These are phyloP conservation scores for Hyaloraphidium curvatum DNA, from an alignment of 192 early-diverging fungal genomes.

Conservation along the genomic window DNA sequence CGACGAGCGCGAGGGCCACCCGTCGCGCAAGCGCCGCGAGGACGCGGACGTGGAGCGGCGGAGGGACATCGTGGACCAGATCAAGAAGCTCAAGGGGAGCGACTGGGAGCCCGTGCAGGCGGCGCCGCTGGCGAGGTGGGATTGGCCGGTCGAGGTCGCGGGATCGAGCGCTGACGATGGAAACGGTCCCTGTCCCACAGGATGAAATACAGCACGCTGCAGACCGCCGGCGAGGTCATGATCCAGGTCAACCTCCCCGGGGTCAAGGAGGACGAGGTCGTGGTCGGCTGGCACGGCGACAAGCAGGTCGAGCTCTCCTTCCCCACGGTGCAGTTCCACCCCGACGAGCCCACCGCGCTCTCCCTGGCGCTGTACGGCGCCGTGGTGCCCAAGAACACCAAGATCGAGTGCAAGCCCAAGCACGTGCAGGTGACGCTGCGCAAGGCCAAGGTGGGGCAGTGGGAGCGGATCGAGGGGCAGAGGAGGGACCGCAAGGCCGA, in stretches of 20 bases:
- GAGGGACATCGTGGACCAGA: too few species aligned
- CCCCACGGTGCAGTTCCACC: background rate
- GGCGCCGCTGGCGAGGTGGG: too few species aligned
- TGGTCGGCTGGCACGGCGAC: background rate
- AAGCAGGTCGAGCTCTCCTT: background rate
- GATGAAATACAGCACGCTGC: background rate
- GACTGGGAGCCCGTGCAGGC: too few species aligned
- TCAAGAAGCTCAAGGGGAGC: too few species aligned
- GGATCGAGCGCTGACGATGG: background rate
- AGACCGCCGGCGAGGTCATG: background rate
- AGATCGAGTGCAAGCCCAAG: background rate
- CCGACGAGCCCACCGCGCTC: background rate
- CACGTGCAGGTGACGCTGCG: background rate
- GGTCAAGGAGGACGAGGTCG: background rate
- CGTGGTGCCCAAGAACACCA: background rate
- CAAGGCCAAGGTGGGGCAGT: background rate
- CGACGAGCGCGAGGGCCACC: background rate
- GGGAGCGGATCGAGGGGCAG: background rate
- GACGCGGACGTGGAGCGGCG: background rate
- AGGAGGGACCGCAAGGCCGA: background rate
- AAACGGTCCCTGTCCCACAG: background rate
- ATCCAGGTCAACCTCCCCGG: background rate
- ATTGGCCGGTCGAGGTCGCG: background rate
- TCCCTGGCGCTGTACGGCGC: background rate
- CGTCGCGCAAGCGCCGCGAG: background rate